Evolutionary conservation across 495 filamentous ascomycete species (phyloP).

Genomic region (Penicillium nucicola): DNA sequence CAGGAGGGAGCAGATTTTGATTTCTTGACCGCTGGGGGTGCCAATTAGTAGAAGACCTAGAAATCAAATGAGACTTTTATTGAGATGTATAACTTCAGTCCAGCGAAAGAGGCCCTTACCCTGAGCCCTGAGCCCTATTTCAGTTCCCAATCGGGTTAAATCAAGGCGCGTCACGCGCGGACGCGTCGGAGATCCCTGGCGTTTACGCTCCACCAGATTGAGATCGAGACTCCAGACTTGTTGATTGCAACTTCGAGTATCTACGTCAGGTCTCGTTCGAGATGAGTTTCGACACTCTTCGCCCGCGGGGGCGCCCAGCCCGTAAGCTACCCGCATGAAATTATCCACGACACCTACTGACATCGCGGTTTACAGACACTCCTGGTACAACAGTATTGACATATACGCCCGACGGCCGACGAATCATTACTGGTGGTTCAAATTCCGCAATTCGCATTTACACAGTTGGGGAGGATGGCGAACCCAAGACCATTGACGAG

Average conservation of each 20-base stretch:
- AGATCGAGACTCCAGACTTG: constrained; percentile 7
- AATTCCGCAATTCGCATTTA: constrained; percentile 91
- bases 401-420: constrained; percentile 68
- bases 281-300: constrained; percentile 40
- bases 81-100: background rate
- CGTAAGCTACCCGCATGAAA: constrained; percentile 28
- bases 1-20: constrained; percentile 63
- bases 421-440: constrained; percentile 78
- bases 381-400: constrained; percentile 61
- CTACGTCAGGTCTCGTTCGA: background rate
- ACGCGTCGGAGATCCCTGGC: constrained; percentile 23
- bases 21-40: constrained; percentile 53
- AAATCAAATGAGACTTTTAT: background rate
- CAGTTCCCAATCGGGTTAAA: constrained; percentile 26
- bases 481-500: constrained; percentile 86
- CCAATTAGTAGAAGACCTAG: background rate
- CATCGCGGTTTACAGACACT: constrained; percentile 48
- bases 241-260: background rate
- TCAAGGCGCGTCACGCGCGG: constrained; percentile 22
- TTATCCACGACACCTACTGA: constrained; percentile 8
- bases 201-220: constrained; percentile 10
- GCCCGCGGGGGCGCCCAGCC: constrained; percentile 44
- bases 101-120: constrained; percentile 7
- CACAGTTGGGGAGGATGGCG: constrained; percentile 83
- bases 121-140: constrained; percentile 42